Evolutionary conservation across 2,329 filamentous ascomycete species (phyloP).

Genomic region (Pestalotiopsis sp.): DNA sequence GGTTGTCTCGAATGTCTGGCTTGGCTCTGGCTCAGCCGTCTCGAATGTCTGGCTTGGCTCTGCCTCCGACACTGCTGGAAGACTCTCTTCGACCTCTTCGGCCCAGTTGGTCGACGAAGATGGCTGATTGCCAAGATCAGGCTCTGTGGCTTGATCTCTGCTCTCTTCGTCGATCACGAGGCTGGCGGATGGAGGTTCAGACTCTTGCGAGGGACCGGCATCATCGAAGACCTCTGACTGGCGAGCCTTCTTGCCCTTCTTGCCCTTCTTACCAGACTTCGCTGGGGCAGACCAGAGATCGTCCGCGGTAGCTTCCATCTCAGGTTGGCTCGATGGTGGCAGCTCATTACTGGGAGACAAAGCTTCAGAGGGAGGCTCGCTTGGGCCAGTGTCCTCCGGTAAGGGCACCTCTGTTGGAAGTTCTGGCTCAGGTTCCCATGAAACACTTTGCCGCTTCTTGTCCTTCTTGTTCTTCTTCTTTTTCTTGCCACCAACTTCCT

Average conservation of each 20-base stretch:
- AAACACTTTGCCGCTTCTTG: conserved; percentile 27
- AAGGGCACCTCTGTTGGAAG: conserved; percentile 18
- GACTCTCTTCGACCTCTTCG: conserved; percentile 13
- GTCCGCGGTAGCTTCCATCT: conserved; percentile 7
- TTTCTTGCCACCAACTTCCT: conserved; percentile 31
- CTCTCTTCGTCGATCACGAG: background rate
- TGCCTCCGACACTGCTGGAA: conserved; percentile 1
- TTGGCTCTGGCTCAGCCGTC: background rate
- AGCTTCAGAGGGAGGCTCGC: background rate
- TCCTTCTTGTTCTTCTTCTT: conserved; percentile 37
- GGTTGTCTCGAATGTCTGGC: background rate
- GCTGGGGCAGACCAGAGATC: conserved; percentile 17
- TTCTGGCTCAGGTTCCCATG: conserved; percentile 15
- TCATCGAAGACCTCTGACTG: background rate
- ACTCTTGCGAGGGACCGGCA: background rate
- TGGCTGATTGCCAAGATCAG: conserved; percentile 9
- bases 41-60: background rate
- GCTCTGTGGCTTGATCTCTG: background rate
- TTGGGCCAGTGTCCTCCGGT: conserved; percentile 1
- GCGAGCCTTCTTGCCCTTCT: conserved; percentile 25
- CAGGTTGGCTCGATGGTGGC: background rate
- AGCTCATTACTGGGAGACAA: background rate
- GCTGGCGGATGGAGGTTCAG: background rate
- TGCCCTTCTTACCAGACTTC: conserved; percentile 24
- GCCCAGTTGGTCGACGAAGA: conserved; percentile 10